Evolutionary conservation across 164 flowering plant genomes (phyloP), one percentile per base, ranked within the genome.

Genomic region (Taxillus chinensis): DNA sequence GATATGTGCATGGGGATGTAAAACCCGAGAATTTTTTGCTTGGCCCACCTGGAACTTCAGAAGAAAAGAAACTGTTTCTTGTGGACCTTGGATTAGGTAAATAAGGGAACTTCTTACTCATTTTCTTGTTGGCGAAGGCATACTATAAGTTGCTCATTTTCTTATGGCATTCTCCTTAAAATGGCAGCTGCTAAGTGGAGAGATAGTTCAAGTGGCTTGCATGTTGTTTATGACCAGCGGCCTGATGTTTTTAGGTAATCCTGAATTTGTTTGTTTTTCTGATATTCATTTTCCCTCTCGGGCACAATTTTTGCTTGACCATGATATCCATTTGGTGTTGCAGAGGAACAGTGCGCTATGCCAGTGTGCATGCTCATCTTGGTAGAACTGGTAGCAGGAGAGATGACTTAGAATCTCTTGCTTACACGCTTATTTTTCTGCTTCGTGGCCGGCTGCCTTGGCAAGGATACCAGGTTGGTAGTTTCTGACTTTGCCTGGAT

Each of bases 321-420:
- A 39, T 10, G 41, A 61, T 17, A 42, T 50, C 39, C 57, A 46
- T 57, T 8, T 50, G 55, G 5, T 66, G 27, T 15, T 77, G 62
- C 82, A 90, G 98, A 75, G 98, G 98, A 70, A 92, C 98, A n/a
- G 92, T 92, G 8, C 86, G 98, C 7, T 92, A 90, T 83, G 98
- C 98, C 43, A 90, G 98, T 75, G 98, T 83, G 43, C 96, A 92
- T 83, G 98, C 96, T 68, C 98, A 92, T 81, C 84, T 92, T 39
- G 98, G 98, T 67, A 81, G 98, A 71, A 87, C 95, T 58, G 95
- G 90, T 38, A 92, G 98, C 73, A 74, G 96, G 62, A 79, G 98
- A 73, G 98, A 92, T 83, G 98, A 92, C 71, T 71, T 92, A 27
- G 98, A 92, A 71, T 92, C 98, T 54, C 93, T 92, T 67, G 98